Base-by-base conservation (phyloP, 2,329 filamentous ascomycete genomes). In the Domatiomyces catenatus region DNA sequence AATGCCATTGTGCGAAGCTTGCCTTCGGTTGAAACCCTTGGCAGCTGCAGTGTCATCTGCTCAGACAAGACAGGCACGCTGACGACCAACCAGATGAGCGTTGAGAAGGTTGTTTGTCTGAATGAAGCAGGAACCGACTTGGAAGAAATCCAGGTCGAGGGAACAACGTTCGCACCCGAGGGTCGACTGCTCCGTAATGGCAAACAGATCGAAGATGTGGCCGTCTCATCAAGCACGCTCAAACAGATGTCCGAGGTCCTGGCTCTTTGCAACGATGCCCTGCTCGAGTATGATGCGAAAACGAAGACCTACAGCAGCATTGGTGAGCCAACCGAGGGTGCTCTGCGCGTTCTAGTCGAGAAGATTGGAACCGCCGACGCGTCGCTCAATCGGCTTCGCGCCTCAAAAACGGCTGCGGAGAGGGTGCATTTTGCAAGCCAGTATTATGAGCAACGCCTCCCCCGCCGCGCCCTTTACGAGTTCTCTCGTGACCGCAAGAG, bases 21-120 rank as follows among this genome's bases (percentile, higher is more conserved):
- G 60, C 92, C 92, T 18, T 98, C 92, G 1, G 92, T 98, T 48
- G 92, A 98, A 70, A 98, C 92, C 10, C 76, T 98, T 49, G 92
- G 92, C 64, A 98, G 92, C 76, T 98, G 92, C 78, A 98, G 92
- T 63, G 89, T 98, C 51, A 95, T 98, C 66, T 98, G 93, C 74
- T 98, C 93, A 3, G 92, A 98, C 75, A 98, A 98, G 75, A 98
- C 92, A 4, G 93, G 92, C 60, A 98, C 92, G 47, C 71, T 98
- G 64, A 98, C 92, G 8, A 98, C 92, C 42, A 98, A 98, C 71
- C 89, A 96, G 70, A 98, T 98, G 92, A 96, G 92, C 64, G 92
- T 95, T 51, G 92, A 82, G 73, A 94, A 90, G 69, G 71, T 96
- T 50, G 85, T 94, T 46, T 86, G 89, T 64, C 75, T 98, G 59